Evolutionary conservation across 2,329 filamentous ascomycete species (phyloP), one percentile per base, ranked within the genome.

Genomic region (Hortaea sp.): DNA sequence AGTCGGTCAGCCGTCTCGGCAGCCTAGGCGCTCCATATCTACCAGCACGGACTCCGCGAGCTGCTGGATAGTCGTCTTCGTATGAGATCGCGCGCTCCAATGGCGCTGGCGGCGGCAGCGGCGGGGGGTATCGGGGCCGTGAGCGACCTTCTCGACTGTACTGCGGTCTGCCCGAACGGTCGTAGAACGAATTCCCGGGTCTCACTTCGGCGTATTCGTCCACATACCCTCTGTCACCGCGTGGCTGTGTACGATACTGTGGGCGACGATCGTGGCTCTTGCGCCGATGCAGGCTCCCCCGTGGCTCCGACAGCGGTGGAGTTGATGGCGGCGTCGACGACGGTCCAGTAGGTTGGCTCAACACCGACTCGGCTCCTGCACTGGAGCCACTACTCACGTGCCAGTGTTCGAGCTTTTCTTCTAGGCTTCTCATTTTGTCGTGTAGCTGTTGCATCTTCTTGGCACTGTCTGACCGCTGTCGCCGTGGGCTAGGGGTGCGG

Each of bases 291-390:
- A 39, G 38, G 6, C 35, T 46, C 5, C 35, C 41, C 10, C 11
- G 10, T n/a, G 38, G 44, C 9, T 47, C 45, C 5, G 42, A 48
- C 13, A 12, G 7, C 13, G 45, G 42, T 11, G 37, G 42, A 2
- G 45, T 42, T 7, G 48, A 48, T 11, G 46, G 42, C 6, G 48
- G 45, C 11, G 48, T 48, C 27, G 32, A 48, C 9, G 44, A 45
- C 5, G 40, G 44, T 31, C 37, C 45, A 7, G 45, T 45, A 5
- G 42, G 37, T 3, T 10, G 43, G 7, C 27, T 39, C 9, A 45
- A 48, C 37, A 48, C 27, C 2, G 45, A 47, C 28, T 43, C 42
- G 7, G 31, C 28, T 3, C 44, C 45, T 37, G 48, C 42, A 37
- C 42, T 48, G n/a, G 43, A 46, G n/a, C 41, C 42, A 39, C 45